Evolutionary conservation across 2,329 filamentous ascomycete species (phyloP).

Genomic region (Fusarium sp.): DNA sequence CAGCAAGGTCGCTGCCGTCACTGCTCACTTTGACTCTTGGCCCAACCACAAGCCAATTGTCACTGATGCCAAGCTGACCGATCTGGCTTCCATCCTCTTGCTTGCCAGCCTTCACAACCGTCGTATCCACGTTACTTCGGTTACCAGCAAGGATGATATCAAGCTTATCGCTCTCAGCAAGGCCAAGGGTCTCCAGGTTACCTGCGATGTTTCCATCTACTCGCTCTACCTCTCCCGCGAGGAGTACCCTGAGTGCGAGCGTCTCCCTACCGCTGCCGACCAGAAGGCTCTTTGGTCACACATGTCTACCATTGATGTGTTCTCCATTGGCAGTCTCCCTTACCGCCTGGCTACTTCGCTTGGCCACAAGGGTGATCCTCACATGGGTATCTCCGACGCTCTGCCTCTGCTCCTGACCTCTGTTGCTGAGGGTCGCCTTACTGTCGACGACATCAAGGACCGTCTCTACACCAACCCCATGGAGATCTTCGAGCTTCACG

Average conservation of each 20-base stretch:
- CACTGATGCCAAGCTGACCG: slow-evolving; percentile 83
- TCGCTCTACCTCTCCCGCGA: slow-evolving; percentile 78
- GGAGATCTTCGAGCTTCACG: slow-evolving; percentile 84
- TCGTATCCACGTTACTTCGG: slow-evolving; percentile 82
- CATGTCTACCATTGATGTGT: slow-evolving; percentile 78
- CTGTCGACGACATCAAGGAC: slow-evolving; percentile 76
- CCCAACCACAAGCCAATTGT: slow-evolving; percentile 82
- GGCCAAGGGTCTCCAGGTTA: slow-evolving; percentile 83
- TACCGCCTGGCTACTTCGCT: slow-evolving; percentile 75
- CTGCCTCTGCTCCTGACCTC: slow-evolving; percentile 81
- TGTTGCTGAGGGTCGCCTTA: slow-evolving; percentile 77
- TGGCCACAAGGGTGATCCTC: slow-evolving; percentile 65
- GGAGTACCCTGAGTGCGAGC: slow-evolving; percentile 74
- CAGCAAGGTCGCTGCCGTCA: slow-evolving; percentile 83
- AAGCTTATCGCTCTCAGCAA: slow-evolving; percentile 81
- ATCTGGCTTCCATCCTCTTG: slow-evolving; percentile 82
- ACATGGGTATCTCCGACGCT: slow-evolving; percentile 77
- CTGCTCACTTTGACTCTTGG: slow-evolving; percentile 82
- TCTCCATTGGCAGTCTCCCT: slow-evolving; percentile 81
- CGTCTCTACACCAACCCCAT: slow-evolving; percentile 83
- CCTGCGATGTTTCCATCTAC: slow-evolving; percentile 85
- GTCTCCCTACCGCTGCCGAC: slow-evolving; percentile 74
- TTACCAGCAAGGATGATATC: slow-evolving; percentile 83
- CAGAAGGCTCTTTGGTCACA: slow-evolving; percentile 81
- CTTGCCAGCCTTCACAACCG: slow-evolving; percentile 81